Base-by-base conservation (phyloP, 1,284 basidiomycete genomes). In the Pulveroboletus sp. region DNA sequence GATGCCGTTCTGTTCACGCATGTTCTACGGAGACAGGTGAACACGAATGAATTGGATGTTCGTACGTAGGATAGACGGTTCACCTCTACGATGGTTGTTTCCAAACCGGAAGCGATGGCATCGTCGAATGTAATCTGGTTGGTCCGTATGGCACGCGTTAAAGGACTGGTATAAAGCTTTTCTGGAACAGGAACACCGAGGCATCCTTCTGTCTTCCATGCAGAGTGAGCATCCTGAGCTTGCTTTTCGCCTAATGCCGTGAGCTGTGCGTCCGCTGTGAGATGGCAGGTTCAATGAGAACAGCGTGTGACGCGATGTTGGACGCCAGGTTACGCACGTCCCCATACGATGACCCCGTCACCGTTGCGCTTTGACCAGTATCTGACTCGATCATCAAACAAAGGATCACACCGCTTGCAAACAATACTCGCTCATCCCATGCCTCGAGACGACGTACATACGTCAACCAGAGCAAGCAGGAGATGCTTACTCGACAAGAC, bases 121-220 rank as follows among this genome's bases (percentile, higher is more conserved):
- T 59, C 25, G 15, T 36, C 45, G 20, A 42, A 52, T 20, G 38
- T 43, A 17, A 49, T 40, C 18, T 39, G 67, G 63, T 85, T 78
- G 0, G 92, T 95, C 52, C 80, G 78, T 49, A 89, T 74, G 0
- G 91, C 87, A 15, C 92, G 78, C 2, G 80, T 83, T 51, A 94
- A 72, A 0, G 92, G 92, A 54, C 87, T 89, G 53, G 81, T 82
- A 65, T 86, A 92, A 52, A 87, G 78, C 43, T 69, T 77, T 57
- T 80, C 73, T 3, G 89, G 89, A 11, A 85, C 62, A 1, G 86
- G 86, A 3, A 88, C 78, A 6, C 79, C 81, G 8, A 69, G 58
- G 5, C 22, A 57, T 2, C 77, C 64, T 69, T 94, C 87, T 2
- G 68, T 63, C 50, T 76, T 72, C 91, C 91, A 94, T 3, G 78